Evolutionary conservation across 2,329 filamentous ascomycete genomes (phyloP).

Genomic region (Thielaviopsis euricoi): DNA sequence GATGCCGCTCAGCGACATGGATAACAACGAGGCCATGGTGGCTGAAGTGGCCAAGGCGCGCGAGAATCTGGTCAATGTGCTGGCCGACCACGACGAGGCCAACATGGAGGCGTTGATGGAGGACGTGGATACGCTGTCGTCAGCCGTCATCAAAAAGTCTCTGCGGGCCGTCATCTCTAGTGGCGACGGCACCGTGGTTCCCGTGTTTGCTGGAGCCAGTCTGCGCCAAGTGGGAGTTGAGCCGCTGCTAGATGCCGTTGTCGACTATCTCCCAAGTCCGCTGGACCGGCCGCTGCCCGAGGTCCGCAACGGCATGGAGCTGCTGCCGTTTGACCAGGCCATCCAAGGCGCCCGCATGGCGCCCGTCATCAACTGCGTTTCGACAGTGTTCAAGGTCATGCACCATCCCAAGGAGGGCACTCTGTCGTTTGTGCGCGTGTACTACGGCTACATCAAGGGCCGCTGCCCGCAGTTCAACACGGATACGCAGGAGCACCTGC

Average conservation of each 20-base stretch:
- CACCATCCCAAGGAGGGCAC: constrained; percentile 74
- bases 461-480: constrained; percentile 76
- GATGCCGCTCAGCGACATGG: constrained; percentile 10
- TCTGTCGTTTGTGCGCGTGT: constrained; percentile 82
- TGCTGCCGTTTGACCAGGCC: constrained; percentile 20
- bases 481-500: constrained; percentile 61
- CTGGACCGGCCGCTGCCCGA: constrained; percentile 64
- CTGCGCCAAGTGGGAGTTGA: constrained; percentile 91
- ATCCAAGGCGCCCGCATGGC: constrained; percentile 22
- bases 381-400: constrained; percentile 86
- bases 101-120: constrained; percentile 77
- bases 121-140: constrained; percentile 55
- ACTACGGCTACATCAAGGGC: constrained; percentile 63
- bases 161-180: constrained; percentile 55
- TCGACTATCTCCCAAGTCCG: constrained; percentile 75
- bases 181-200: constrained; percentile 57
- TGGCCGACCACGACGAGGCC: constrained; percentile 77
- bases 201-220: constrained; percentile 81
- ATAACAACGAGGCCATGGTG: constrained; percentile 13
- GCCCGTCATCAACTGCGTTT: constrained; percentile 25
- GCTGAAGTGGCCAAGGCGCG: constrained; percentile 60
- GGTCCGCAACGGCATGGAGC: constrained; percentile 49
- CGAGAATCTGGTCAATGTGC: constrained; percentile 58
- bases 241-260: constrained; percentile 73
- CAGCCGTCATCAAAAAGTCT: constrained; percentile 50